These are phyloP conservation scores for Trichoderma brevicompactum DNA, from an alignment of 2,329 filamentous ascomycete species.

Conservation along the genomic window DNA sequence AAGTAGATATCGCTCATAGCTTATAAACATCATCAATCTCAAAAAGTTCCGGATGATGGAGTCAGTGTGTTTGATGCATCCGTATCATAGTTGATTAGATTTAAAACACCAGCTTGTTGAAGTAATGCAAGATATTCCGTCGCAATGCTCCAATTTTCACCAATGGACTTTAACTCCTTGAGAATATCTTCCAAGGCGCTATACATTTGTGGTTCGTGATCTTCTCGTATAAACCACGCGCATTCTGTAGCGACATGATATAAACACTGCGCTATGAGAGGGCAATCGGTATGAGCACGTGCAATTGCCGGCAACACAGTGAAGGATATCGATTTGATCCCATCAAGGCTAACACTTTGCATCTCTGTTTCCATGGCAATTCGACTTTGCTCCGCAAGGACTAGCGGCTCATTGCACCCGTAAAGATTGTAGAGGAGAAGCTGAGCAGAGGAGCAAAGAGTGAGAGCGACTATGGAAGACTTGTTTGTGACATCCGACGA, in stretches of 20 bases:
- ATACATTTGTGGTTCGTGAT: constrained; percentile 19
- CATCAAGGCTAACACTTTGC: constrained; percentile 6
- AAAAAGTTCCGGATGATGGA: no score
- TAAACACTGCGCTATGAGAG: constrained; percentile 13
- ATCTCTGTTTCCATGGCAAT: constrained; percentile 24
- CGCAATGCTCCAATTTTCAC: constrained; percentile 7
- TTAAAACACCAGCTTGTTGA: constrained; percentile 8
- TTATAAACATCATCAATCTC: no score
- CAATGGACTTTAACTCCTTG: background rate
- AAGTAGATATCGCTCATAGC: no score
- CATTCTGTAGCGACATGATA: constrained; percentile 21
- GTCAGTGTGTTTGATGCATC: constrained; percentile 8
- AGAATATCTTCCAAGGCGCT: constrained; percentile 17
- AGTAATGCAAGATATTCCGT: constrained; percentile 14
- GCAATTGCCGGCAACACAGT: constrained; percentile 3
- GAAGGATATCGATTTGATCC: constrained; percentile 16
- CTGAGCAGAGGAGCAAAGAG: constrained; percentile 14
- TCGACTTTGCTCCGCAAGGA: constrained; percentile 10
- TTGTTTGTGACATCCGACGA: background rate
- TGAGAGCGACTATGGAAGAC: background rate
- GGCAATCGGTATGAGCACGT: constrained; percentile 17
- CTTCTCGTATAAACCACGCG: constrained; percentile 21
- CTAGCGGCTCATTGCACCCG: constrained; percentile 11
- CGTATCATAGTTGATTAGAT: background rate
- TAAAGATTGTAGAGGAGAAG: constrained; percentile 19